Conservation (phyloP, 2,329 filamentous ascomycete genomes). For the Nigrospora sphaerica region DNA sequence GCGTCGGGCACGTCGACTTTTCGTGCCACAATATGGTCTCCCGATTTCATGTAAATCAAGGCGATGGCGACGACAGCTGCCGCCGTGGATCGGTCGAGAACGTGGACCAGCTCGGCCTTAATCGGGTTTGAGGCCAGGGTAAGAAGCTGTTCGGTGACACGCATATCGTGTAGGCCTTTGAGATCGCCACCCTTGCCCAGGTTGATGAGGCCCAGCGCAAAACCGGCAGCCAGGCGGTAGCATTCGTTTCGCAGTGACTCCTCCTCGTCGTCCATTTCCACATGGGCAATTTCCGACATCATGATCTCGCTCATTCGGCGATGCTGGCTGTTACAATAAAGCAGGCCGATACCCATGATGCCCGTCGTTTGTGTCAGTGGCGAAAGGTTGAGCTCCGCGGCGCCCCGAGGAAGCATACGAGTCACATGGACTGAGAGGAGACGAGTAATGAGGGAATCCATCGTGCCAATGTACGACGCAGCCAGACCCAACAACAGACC, state of each 20-base stretch:
- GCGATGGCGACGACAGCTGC: constrained; percentile 88
- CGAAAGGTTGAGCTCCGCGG: constrained; percentile 89
- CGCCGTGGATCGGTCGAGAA: constrained; percentile 86
- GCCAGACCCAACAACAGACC: constrained; percentile 88
- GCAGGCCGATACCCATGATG: constrained; percentile 90
- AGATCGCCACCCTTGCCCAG: constrained; percentile 84
- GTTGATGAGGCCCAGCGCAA: constrained; percentile 91
- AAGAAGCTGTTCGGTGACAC: constrained; percentile 80
- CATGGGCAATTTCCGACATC: constrained; percentile 91
- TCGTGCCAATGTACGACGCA: constrained; percentile 90
- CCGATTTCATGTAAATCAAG: constrained; percentile 95
- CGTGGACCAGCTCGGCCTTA: constrained; percentile 84
- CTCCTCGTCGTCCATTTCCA: constrained; percentile 73
- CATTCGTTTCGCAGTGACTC: constrained; percentile 86
- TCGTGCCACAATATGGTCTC: constrained; percentile 75
- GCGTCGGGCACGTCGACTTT: constrained; percentile 94
- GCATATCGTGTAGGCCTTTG: constrained; percentile 87
- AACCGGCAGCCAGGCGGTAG: constrained; percentile 91
- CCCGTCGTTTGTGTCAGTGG: constrained; percentile 91
- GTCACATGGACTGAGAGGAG: constrained; percentile 94
- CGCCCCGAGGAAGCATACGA: constrained; percentile 83
- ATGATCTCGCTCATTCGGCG: constrained; percentile 98
- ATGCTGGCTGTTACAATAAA: constrained; percentile 94
- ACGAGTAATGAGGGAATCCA: constrained; percentile 92
- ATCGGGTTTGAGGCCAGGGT: constrained; percentile 82